These are phyloP conservation scores for Nemania sp. DNA, from an alignment of 2,329 filamentous ascomycete species.

Conservation along the genomic window DNA sequence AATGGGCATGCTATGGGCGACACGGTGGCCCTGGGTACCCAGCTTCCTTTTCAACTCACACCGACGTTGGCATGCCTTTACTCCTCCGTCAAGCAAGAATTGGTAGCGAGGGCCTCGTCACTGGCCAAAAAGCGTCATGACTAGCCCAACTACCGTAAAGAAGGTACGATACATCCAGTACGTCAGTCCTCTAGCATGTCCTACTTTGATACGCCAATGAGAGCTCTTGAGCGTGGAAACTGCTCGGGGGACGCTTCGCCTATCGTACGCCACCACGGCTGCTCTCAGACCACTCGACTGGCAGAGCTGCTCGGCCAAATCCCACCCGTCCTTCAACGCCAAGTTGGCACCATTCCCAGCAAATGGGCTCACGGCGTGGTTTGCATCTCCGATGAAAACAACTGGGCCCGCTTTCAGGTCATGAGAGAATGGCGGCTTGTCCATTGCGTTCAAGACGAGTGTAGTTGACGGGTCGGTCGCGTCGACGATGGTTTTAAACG, in stretches of 20 bases:
- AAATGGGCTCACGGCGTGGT: conserved; percentile 56
- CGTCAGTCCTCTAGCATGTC: conserved; percentile 15
- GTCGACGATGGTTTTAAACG: conserved; percentile 47
- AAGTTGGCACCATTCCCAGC: conserved; percentile 55
- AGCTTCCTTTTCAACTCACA: background rate
- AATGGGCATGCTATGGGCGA: too few species aligned
- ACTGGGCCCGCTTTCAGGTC: conserved; percentile 35
- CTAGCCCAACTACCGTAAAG: conserved; percentile 6
- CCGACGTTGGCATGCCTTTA: background rate
- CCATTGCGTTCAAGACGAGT: conserved; percentile 47
- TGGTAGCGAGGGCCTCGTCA: background rate
- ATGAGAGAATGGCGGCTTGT: conserved; percentile 52
- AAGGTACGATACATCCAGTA: conserved; percentile 25
- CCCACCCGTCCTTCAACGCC: conserved; percentile 52
- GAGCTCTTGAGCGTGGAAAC: conserved; percentile 31
- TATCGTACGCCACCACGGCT: conserved; percentile 44
- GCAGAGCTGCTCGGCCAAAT: conserved; percentile 50
- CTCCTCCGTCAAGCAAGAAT: background rate
- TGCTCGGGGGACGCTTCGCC: conserved; percentile 43
- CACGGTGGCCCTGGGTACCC: too few species aligned
- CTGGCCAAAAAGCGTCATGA: conserved; percentile 10
- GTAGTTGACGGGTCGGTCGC: conserved; percentile 46
- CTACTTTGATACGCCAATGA: conserved; percentile 22
- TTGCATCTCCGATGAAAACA: conserved; percentile 55
- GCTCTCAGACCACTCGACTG: conserved; percentile 30